These are phyloP conservation scores for Stereum hirsutum DNA, from an alignment of 1,284 basidiomycete species.

Conservation along the genomic window DNA sequence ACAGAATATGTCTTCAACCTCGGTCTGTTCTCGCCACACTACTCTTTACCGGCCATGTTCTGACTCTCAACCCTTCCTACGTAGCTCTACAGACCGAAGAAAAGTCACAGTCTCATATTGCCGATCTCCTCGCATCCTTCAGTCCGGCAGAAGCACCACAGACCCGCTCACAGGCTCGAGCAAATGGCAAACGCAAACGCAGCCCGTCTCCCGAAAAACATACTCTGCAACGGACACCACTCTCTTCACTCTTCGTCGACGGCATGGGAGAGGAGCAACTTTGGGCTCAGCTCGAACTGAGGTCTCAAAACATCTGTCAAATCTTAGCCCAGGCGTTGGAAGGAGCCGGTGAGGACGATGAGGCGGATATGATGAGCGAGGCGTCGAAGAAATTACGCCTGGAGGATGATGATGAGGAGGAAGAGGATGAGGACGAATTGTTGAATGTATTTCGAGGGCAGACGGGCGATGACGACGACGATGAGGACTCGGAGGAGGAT, in stretches of 20 bases:
- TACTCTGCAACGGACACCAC: constrained; percentile 60
- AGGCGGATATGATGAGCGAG: constrained; percentile 16
- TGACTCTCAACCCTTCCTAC: constrained; percentile 4
- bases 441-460: constrained; percentile 24
- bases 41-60: not conserved
- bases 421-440: constrained; percentile 16
- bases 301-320: constrained; percentile 57
- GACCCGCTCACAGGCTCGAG: constrained; percentile 56
- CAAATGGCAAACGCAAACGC: constrained; percentile 32
- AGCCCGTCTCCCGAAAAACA: constrained; percentile 23
- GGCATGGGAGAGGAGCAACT: constrained; percentile 85
- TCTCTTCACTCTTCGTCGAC: constrained; percentile 70
- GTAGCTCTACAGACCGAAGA: constrained; percentile 59
- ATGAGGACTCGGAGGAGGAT: constrained; percentile 24
- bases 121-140: constrained; percentile 60
- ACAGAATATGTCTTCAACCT: constrained; percentile 77
- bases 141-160: constrained; percentile 51
- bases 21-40: constrained; percentile 46
- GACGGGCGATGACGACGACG: constrained; percentile 27
- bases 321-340: constrained; percentile 53
- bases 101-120: constrained; percentile 55
- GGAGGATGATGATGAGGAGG: constrained; percentile 13
- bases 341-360: constrained; percentile 25
- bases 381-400: constrained; percentile 10
- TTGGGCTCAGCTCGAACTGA: constrained; percentile 88